phyloP scores from a whole-genome alignment of 2,329 filamentous ascomycete species.

The Plenodomus tracheiphilus region DNA sequence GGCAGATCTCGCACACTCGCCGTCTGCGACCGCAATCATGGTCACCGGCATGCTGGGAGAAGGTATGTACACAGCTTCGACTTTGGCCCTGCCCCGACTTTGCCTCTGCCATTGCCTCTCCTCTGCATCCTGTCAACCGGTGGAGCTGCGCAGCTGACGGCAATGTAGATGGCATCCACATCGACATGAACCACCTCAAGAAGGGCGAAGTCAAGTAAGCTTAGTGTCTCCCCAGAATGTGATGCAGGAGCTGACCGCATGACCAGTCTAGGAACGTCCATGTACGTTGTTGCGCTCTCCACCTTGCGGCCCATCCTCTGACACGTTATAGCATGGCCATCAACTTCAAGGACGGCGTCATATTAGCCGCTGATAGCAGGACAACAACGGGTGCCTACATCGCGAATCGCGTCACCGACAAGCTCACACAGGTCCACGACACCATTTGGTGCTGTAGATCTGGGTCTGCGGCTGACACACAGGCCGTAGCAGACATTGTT shows the following conservation, averaged over 20 bases:
- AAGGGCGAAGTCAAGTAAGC: slow-evolving; percentile 98
- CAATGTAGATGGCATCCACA: slow-evolving; percentile 88
- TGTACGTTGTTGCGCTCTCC: slow-evolving; percentile 62
- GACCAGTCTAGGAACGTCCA: slow-evolving; percentile 88
- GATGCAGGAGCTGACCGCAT: slow-evolving; percentile 3
- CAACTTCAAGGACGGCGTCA: slow-evolving; percentile 98
- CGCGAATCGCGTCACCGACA: slow-evolving; percentile 98
- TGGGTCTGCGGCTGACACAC: slow-evolving; percentile 94
- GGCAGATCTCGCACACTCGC: slow-evolving; percentile 3
- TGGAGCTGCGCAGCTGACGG: slow-evolving; percentile 30
- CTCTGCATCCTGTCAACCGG: not conserved
- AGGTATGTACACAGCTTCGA: slow-evolving; percentile 24
- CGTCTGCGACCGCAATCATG: slow-evolving; percentile 27
- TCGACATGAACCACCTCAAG: slow-evolving; percentile 99
- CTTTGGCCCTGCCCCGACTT: not conserved
- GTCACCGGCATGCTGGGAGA: slow-evolving; percentile 44
- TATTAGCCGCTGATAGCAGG: slow-evolving; percentile 95
- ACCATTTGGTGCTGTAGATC: slow-evolving; percentile 99
- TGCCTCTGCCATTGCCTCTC: not conserved
- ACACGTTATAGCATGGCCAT: slow-evolving; percentile 80
- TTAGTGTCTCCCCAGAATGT: not conserved
- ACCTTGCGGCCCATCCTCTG: slow-evolving; percentile 18
- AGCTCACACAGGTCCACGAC: slow-evolving; percentile 96
- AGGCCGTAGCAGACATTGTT: slow-evolving; percentile 97
- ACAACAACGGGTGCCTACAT: slow-evolving; percentile 98